Conservation (phyloP, 768 basidiomycete genomes). For the Dentipellis sp. region DNA sequence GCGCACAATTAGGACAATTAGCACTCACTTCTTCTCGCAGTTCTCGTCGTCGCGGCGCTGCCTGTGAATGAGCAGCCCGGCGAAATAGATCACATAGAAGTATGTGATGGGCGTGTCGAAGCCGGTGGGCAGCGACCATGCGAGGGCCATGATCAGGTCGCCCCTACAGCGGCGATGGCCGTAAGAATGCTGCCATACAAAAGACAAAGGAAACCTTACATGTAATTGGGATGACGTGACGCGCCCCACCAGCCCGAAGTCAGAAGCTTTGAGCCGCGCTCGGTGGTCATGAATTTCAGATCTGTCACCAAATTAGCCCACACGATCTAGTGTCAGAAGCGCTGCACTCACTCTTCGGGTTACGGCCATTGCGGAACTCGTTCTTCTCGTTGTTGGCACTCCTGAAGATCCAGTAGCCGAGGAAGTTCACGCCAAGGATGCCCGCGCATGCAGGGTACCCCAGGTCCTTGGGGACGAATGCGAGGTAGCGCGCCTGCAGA, state of each 20-base stretch:
- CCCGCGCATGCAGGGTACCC: conserved; percentile 45
- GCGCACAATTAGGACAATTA: background rate
- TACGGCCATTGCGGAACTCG: conserved; percentile 85
- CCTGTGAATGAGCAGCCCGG: conserved; percentile 81
- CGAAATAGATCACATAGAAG: conserved; percentile 89
- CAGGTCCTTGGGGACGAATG: conserved; percentile 78
- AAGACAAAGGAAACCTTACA: conserved; percentile 33
- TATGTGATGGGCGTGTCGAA: conserved; percentile 92
- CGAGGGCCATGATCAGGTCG: conserved; percentile 81
- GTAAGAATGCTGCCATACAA: background rate
- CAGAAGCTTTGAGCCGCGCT: conserved; percentile 81
- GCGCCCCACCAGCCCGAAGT: conserved; percentile 97
- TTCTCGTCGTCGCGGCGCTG: conserved; percentile 88
- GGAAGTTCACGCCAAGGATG: conserved; percentile 54
- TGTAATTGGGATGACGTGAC: conserved; percentile 88
- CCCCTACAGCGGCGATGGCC: conserved; percentile 36
- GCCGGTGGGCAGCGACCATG: conserved; percentile 91
- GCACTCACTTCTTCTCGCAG: conserved; percentile 56
- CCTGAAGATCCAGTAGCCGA: conserved; percentile 91
- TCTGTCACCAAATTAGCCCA: conserved; percentile 32
- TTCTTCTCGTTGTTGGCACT: conserved; percentile 89
- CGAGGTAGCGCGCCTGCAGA: conserved; percentile 91
- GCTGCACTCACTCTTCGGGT: conserved; percentile 70
- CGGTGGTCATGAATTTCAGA: conserved; percentile 69
- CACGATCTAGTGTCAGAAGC: background rate